Evolutionary conservation across 768 basidiomycete genomes (phyloP).

Genomic region (Tulasnella sp.): DNA sequence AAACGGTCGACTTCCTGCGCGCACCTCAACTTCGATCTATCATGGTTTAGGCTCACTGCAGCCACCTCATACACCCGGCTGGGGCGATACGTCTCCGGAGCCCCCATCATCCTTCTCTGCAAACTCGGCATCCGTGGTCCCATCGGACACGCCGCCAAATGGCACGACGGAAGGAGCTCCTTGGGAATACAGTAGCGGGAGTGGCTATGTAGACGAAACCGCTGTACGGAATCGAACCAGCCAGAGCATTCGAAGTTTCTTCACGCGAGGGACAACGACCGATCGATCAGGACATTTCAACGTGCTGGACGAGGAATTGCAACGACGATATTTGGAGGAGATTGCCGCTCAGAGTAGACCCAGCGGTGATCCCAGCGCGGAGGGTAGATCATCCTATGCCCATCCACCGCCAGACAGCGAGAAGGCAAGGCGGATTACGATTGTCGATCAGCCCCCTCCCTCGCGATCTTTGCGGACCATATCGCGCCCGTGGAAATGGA

Average conservation of each 20-base stretch:
- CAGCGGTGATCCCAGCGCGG: not conserved
- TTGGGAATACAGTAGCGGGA: conserved; percentile 33
- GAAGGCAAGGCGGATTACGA: conserved; percentile 3
- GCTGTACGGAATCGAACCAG: conserved; percentile 28
- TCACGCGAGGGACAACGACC: conserved; percentile 26
- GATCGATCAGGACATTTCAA: conserved; percentile 24
- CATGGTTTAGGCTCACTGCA: conserved; percentile 19
- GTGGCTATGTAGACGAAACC: conserved; percentile 28
- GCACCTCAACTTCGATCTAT: conserved; percentile 46
- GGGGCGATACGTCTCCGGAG: conserved; percentile 5
- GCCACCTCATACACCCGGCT: conserved; percentile 24
- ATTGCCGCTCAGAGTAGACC: conserved; percentile 13
- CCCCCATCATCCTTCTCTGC: conserved; percentile 10
- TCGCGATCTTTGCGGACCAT: not conserved
- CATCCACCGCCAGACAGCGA: conserved; percentile 19
- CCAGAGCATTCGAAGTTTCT: conserved; percentile 33
- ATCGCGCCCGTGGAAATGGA: conserved; percentile 23
- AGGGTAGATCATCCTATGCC: not conserved
- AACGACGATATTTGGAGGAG: conserved; percentile 29
- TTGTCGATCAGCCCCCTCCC: conserved; percentile 13
- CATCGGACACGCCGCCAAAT: not conserved
- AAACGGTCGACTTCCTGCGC: conserved; percentile 58
- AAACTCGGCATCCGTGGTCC: conserved; percentile 14
- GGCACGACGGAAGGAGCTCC: conserved; percentile 8
- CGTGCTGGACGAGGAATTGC: conserved; percentile 29